These are phyloP conservation scores for Blastomyces percursus DNA, from an alignment of 2,329 filamentous ascomycete genomes.

Conservation along the genomic window DNA sequence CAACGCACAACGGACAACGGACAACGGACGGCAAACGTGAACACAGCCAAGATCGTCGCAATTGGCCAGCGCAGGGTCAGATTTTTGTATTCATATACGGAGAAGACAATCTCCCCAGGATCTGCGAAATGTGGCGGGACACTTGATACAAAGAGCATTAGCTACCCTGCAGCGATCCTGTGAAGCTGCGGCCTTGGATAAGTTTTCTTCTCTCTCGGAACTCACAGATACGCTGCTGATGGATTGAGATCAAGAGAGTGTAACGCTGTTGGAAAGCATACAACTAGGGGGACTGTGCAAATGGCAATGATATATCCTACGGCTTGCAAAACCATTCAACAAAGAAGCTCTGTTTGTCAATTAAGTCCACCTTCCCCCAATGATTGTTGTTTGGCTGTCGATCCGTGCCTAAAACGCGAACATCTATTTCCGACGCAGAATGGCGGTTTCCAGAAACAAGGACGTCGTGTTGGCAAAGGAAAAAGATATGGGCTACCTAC, in stretches of 20 bases:
- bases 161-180: conserved; percentile 4
- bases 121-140: conserved; percentile 2
- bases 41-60: conserved; percentile 1
- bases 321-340: neutral
- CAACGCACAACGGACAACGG: neutral
- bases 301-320: neutral
- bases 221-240: neutral
- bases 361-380: neutral
- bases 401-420: conserved; percentile 7
- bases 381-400: conserved; percentile 1
- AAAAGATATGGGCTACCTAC: conserved; percentile 5
- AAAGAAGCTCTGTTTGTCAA: conserved; percentile 4
- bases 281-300: neutral
- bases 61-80: neutral
- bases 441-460: conserved; percentile 5
- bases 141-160: conserved; percentile 6
- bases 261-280: neutral
- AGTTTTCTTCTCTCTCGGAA: neutral
- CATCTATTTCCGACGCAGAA: conserved; percentile 5
- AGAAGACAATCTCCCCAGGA: conserved; percentile 3
- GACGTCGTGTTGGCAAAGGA: neutral
- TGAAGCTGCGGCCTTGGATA: neutral
- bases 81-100: conserved; percentile 3
- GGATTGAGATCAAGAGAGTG: neutral
- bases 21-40: neutral